Base-by-base conservation (phyloP, 495 filamentous ascomycete species). In the Cryomyces minteri region DNA sequence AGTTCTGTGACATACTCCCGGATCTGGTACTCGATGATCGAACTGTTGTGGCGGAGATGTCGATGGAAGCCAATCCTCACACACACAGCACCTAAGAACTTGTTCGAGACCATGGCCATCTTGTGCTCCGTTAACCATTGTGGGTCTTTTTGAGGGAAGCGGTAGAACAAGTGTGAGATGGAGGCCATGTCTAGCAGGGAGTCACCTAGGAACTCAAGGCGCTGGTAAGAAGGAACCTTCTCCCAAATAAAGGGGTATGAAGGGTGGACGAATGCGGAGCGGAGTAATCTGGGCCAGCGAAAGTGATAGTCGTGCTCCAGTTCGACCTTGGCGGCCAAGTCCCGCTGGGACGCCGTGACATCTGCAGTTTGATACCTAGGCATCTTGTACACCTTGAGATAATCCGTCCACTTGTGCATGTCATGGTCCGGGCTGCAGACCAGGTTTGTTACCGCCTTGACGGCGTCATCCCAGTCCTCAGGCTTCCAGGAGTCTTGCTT, bases 71-170 rank as follows among this genome's bases (percentile, higher is more conserved):
- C 76, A 0, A 96, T 69, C 29, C 71, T 68, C 9, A 88, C 84
- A 49, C 79, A 78, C 5, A 96, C 58, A 18, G 82, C 82, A 9
- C 83, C 88, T 0, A 95, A 67, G 55, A 95, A 98, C 48, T 87
- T 88, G 65, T 98, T 98, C 10, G 87, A 93, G 2, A 90, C 88
- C 88, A 98, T 94, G 7, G 92, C 87, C 86, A 93, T 94, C 71
- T 95, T 98, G 66, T 98, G 92, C 63, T 98, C 90, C 1, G 90
- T 98, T 32, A 98, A 71, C 90, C 90, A 98, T 58, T 95, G 87
- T 1, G 90, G 88, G 56, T 95, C 88, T 48, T 76, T 77, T 39
- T 74, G 69, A 0, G 86, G 85, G 57, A 80, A 84, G 8, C 68
- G 69, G 48, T 76, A 63, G 60, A 82, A 98, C 12, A 98, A 64